Conservation (phyloP, 495 filamentous ascomycete genomes). For the Neurospora africana region DNA sequence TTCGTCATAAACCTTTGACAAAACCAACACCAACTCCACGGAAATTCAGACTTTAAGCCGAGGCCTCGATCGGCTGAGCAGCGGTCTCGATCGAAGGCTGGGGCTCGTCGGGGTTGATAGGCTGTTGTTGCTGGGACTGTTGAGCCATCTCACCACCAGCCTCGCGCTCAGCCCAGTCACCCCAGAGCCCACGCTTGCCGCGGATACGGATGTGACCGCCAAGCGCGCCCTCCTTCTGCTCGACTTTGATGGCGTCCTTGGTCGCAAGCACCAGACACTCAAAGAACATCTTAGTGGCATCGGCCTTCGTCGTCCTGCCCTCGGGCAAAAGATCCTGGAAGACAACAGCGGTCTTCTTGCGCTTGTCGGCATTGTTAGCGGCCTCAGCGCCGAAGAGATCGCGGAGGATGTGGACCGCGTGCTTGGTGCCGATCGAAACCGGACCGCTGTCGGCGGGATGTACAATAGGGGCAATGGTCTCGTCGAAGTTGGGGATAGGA, state of each 20-base stretch:
- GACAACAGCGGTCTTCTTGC: slow-evolving; percentile 65
- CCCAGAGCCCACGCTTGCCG: slow-evolving; percentile 88
- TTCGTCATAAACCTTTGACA: neutral
- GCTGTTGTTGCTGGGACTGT: slow-evolving; percentile 26
- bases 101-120: slow-evolving; percentile 7
- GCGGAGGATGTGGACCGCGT: slow-evolving; percentile 88
- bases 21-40: neutral
- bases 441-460: slow-evolving; percentile 73
- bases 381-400: slow-evolving; percentile 67
- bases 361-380: slow-evolving; percentile 47
- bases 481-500: slow-evolving; percentile 53
- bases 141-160: slow-evolving; percentile 47
- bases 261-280: slow-evolving; percentile 91
- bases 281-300: slow-evolving; percentile 99
- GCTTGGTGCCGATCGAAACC: slow-evolving; percentile 80
- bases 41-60: neutral
- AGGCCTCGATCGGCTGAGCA: slow-evolving; percentile 3
- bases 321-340: slow-evolving; percentile 92
- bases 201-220: slow-evolving; percentile 70
- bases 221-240: slow-evolving; percentile 64
- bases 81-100: slow-evolving; percentile 24
- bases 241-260: slow-evolving; percentile 96
- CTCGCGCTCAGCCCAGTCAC: slow-evolving; percentile 83
- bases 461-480: slow-evolving; percentile 60
- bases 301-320: slow-evolving; percentile 60